Conservation (phyloP, 345 rosid species). For the Rubroshorea leprosula region DNA sequence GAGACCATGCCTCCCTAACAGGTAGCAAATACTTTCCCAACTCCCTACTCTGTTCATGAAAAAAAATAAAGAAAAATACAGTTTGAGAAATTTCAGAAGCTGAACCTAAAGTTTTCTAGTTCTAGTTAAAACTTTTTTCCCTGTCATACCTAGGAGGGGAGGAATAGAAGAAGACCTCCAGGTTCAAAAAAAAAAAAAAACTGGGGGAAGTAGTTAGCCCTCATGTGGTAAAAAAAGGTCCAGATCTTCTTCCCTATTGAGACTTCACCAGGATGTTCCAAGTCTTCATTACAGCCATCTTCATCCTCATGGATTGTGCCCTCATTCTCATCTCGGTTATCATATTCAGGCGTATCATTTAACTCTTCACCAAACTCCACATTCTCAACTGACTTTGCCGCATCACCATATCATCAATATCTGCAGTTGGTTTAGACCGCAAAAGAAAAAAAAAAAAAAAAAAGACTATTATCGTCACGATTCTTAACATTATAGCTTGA, state of each 20-base stretch:
- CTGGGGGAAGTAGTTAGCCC: constrained; percentile 1
- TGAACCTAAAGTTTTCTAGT: constrained; percentile 5
- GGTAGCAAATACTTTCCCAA: not conserved
- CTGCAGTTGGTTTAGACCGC: constrained; percentile 34
- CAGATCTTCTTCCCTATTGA: constrained; percentile 75
- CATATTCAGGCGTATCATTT: constrained; percentile 27
- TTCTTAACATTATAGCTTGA: not conserved
- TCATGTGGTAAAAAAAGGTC: constrained; percentile 78
- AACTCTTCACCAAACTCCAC: constrained; percentile 37
- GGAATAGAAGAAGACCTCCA: not conserved
- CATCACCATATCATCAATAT: constrained; percentile 28
- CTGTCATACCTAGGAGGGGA: not conserved
- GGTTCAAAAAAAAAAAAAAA: too few relatives aligned
- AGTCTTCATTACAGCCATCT: constrained; percentile 24
- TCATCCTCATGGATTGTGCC: constrained; percentile 44
- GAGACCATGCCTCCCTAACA: too few relatives aligned
- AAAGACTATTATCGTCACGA: not conserved
- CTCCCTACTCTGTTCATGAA: not conserved
- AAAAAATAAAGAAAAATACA: not conserved
- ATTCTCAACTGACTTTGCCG: constrained; percentile 28
- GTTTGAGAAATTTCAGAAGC: not conserved
- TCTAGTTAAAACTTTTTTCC: not conserved
- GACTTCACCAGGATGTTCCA: constrained; percentile 48
- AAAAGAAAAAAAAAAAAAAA: constrained; percentile 7
- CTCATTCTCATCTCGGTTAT: constrained; percentile 39